Evolutionary conservation across 148 eudicot genomes (phyloP), one percentile per base, ranked within the genome.

Genomic region (Polygonum maritimum): DNA sequence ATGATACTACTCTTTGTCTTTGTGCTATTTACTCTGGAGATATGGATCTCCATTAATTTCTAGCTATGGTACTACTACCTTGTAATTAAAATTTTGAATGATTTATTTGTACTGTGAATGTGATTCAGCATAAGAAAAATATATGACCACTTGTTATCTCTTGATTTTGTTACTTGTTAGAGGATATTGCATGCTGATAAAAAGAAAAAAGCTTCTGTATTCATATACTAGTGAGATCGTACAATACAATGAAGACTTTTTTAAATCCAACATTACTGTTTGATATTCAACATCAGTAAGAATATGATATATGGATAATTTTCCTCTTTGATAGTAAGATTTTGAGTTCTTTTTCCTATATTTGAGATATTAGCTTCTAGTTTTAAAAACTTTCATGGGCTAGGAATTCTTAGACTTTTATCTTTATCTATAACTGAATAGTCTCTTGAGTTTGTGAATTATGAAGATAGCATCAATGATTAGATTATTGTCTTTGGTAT

Each of bases 1-100:
- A 35, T 67, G 71, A 45, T 67, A 67, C 71, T 57, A 26, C 31
- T 67, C 10, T 36, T 67, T 67, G 71, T 67, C 71, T 67, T 67
- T 38, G 36, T 67, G 71, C 71, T 67, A 67, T 67, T 67, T 67
- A 67, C 19, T 67, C 36, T 41, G 5, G 35, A 67, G 71, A 67
- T 67, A 60, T 60, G 69, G 69, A 60, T 67, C 71, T 7, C 71
- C 71, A 67, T 67, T 67, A 67, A 67, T 67, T 36, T 67, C 44
- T 35, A 16, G 35, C 15, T 38, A 35, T 67, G 71, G 71, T 67
- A 67, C 71, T 57, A 26, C 31, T 26, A 60, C 38, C 69, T 60
- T 60, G 35, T 15, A 7, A 31, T 60, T 60, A 60, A 31, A 19
- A 38, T 36, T 67, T 35, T 67, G 19, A 67, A 35, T 0, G 44